These are phyloP conservation scores for Carallia brachiata DNA, from an alignment of 345 rosid species.

Conservation along the genomic window DNA sequence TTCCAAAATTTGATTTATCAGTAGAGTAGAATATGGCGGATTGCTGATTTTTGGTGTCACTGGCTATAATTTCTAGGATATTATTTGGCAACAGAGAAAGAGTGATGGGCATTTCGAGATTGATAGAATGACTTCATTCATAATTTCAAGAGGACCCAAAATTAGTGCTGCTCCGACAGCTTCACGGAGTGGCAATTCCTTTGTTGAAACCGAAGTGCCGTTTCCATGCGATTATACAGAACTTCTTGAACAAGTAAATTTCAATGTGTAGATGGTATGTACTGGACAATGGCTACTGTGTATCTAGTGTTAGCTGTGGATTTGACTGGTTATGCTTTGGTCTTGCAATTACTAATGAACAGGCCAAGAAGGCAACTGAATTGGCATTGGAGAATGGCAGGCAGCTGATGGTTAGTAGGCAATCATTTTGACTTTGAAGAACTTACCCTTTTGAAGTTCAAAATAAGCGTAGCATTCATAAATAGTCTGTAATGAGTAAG, in stretches of 20 bases:
- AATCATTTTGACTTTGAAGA: neutral
- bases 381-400: slow-evolving; percentile 61
- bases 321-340: too few relatives aligned
- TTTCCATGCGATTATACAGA: slow-evolving; percentile 68
- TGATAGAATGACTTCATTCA: slow-evolving; percentile 9
- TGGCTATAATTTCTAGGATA: slow-evolving; percentile 9
- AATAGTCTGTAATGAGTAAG: slow-evolving; percentile 24
- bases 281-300: neutral
- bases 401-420: slow-evolving; percentile 59
- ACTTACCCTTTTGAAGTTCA: neutral
- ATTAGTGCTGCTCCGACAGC: slow-evolving; percentile 17
- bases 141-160: slow-evolving; percentile 20
- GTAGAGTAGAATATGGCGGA: neutral
- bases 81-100: slow-evolving; percentile 8
- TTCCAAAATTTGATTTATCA: neutral
- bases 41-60: neutral
- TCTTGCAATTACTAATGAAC: slow-evolving; percentile 3
- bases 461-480: slow-evolving; percentile 6
- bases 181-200: slow-evolving; percentile 38
- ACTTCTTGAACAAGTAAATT: slow-evolving; percentile 71
- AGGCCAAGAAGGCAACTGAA: slow-evolving; percentile 76
- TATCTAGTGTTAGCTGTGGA: neutral
- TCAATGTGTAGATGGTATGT: neutral
- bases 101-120: neutral
- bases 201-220: slow-evolving; percentile 43